Percentiles rank a stretch among this genome's conserved stretches.
These are phyloP conservation scores for Oryza coarctata DNA, from an alignment of 176 grass and related monocot species.

Conservation along the genomic window DNA sequence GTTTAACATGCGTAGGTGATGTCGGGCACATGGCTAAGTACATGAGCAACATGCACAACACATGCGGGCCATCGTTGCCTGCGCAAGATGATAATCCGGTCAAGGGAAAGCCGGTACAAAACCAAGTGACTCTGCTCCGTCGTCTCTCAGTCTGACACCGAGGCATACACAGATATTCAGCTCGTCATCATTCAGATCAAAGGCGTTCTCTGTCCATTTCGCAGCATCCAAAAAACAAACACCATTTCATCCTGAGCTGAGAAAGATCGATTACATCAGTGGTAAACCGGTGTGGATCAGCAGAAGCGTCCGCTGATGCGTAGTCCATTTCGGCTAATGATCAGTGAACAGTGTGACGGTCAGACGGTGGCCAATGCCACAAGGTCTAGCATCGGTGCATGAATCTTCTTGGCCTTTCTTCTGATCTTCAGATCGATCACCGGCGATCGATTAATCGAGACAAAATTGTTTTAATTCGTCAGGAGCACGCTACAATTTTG, in stretches of 20 bases:
- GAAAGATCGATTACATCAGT: neutral
- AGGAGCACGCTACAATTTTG: neutral
- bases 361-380: no score
- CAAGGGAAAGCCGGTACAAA: neutral
- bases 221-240: neutral
- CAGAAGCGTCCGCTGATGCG: no score
- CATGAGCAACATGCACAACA: neutral
- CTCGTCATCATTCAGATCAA: neutral
- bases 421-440: neutral
- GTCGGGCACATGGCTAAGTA: neutral
- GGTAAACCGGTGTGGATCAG: no score
- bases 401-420: neutral
- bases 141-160: neutral
- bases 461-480: neutral
- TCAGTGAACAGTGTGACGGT: neutral
- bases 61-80: neutral
- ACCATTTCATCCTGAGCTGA: neutral
- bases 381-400: neutral
- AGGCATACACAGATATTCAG: neutral
- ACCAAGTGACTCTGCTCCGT: neutral
- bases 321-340: neutral
- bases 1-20: neutral
- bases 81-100: neutral
- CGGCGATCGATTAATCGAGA: neutral
- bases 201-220: slow-evolving; percentile 14